Conservation (phyloP, 495 filamentous ascomycete species). For the Astrothelium subdiscretum region DNA sequence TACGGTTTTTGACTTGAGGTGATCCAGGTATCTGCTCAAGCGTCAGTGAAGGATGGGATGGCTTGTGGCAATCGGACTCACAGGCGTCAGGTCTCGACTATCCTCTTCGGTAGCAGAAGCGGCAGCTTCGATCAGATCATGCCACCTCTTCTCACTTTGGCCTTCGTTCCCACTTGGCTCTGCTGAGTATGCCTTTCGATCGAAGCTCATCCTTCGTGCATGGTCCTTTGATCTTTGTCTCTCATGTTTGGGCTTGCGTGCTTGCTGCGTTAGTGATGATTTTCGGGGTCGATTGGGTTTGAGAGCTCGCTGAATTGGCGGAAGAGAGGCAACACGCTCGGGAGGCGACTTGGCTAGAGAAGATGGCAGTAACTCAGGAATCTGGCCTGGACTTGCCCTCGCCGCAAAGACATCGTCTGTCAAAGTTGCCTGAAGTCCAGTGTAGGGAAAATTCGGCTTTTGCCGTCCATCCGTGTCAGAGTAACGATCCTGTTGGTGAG, state of each 20-base stretch:
- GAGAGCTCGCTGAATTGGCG: constrained; percentile 56
- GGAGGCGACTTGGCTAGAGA: constrained; percentile 72
- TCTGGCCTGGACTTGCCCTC: not conserved
- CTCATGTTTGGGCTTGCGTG: constrained; percentile 62
- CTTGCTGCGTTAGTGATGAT: constrained; percentile 66
- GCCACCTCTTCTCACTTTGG: constrained; percentile 57
- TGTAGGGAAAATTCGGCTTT: not conserved
- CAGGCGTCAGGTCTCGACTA: constrained; percentile 71
- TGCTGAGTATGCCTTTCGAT: constrained; percentile 70
- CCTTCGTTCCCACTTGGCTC: constrained; percentile 49
- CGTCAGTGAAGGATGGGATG: not conserved
- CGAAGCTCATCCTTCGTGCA: constrained; percentile 52
- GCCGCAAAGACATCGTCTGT: not conserved
- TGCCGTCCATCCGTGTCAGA: not conserved
- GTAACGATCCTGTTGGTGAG: not conserved
- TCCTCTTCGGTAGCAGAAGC: constrained; percentile 88
- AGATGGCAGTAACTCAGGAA: constrained; percentile 64
- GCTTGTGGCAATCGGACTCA: constrained; percentile 32
- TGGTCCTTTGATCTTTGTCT: constrained; percentile 62
- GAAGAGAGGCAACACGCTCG: constrained; percentile 74
- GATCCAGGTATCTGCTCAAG: constrained; percentile 38
- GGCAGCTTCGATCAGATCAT: constrained; percentile 85
- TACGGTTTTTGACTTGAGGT: constrained; percentile 56
- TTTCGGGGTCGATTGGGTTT: constrained; percentile 65
- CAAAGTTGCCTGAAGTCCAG: not conserved